Conservation (phyloP, 2,329 filamentous ascomycete genomes). For the Didymellaceae sp. region DNA sequence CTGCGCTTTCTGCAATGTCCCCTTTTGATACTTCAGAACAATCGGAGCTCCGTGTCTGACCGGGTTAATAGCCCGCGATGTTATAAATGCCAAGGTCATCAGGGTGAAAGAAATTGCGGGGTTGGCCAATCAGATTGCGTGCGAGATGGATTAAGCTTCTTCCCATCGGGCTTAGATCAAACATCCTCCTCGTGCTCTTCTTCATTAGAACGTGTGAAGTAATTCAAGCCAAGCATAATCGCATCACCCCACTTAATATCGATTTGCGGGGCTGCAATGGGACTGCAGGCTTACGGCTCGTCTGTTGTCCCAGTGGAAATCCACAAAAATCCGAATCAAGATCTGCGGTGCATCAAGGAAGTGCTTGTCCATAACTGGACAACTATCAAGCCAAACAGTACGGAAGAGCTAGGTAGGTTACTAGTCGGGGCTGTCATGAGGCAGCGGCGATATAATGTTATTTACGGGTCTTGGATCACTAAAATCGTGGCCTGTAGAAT, state of each 20-base stretch:
- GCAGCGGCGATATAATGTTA: not conserved
- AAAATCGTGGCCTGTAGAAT: conserved; percentile 6
- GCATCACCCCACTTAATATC: conserved; percentile 24
- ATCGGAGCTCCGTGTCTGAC: conserved; percentile 9
- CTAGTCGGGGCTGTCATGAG: not conserved
- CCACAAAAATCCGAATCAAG: no score
- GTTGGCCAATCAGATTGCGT: conserved; percentile 21
- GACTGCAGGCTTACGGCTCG: not conserved
- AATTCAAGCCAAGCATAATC: conserved; percentile 12
- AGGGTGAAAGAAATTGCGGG: conserved; percentile 20
- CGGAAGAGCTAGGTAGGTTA: no score
- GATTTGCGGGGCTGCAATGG: conserved; percentile 19
- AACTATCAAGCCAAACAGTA: no score
- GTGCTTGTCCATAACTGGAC: no score
- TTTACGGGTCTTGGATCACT: not conserved
- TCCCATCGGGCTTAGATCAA: conserved; percentile 21
- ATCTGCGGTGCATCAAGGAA: no score
- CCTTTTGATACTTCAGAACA: conserved; percentile 6
- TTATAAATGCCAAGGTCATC: conserved; percentile 26
- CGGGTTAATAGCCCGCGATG: conserved; percentile 23
- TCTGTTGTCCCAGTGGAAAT: no score
- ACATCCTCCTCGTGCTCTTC: conserved; percentile 15
- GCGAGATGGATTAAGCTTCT: conserved; percentile 19
- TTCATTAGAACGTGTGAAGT: conserved; percentile 1
- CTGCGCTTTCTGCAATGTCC: not conserved